Evolutionary conservation across 345 rosid species (phyloP), one percentile per base, ranked within the genome.

Genomic region (Aegle marmelos): DNA sequence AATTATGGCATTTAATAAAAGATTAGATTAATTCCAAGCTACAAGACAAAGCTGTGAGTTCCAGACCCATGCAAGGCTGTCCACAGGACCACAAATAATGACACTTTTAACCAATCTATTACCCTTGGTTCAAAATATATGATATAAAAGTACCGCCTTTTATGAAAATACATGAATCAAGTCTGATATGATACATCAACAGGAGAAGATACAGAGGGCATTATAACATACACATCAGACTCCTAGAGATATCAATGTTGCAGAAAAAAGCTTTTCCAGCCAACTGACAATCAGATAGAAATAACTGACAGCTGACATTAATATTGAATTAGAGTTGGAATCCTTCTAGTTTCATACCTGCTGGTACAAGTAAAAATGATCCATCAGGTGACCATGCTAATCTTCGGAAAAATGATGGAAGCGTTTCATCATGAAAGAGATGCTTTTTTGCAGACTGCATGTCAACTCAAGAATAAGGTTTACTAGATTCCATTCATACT

Each of bases 381-480:
- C 99, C 99, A 90, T 94, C 99, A 83, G 97, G 98, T 61, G 99
- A 94, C 98, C 99, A 96, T 27, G 98, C 93, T 80, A 96, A 85
- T 92, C 99, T 91, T 83, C 98, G 86, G 80, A 96, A 96, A 89
- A 96, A 94, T 73, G 99, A 94, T 7, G 95, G 95, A 79, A 96
- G 77, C 37, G 99, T 96, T 83, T 96, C 99, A 78, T 96, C 99
- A 68, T 86, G 97, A 89, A 96, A 96, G 78, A 96, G 97, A 83
- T 92, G 90, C 73, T 64, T 86, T 87, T 90, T 95, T 2, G 81
- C 61, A 65, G 87, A 69, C 97, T 95, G 91, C 80, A 81, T 37
- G 56, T 5, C 41, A 65, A 75, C 77, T 72, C 70, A 85, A 16
- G 63, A 0, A 70, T 14, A 25, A 66, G 48, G 63, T 5, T 79